Evolutionary conservation across 352 stramenopile species (phyloP).

Genomic region (Globisporangium echinulatum): DNA sequence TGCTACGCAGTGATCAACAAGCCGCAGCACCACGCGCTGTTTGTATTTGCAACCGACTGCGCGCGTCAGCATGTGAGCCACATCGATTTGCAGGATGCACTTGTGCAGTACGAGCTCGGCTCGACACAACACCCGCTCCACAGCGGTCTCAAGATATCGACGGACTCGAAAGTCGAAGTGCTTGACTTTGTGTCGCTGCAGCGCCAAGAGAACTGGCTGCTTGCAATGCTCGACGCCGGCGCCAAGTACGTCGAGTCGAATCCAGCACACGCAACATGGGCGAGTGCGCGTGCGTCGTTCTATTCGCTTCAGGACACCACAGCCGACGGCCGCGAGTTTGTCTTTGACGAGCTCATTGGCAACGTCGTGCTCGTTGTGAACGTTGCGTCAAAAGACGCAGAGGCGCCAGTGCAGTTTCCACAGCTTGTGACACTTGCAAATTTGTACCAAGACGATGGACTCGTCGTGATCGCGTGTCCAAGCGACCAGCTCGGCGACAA

Average conservation of each 20-base stretch:
- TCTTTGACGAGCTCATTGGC: constrained; percentile 19
- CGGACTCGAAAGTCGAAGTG: constrained; percentile 6
- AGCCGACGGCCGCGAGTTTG: constrained; percentile 8
- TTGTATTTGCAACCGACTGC: constrained; percentile 11
- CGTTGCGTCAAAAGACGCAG: constrained; percentile 68
- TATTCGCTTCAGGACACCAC: constrained; percentile 12
- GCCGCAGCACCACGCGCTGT: constrained; percentile 13
- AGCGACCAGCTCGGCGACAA: constrained; percentile 74
- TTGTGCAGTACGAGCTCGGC: constrained; percentile 14
- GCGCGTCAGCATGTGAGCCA: constrained; percentile 12
- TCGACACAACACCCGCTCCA: constrained; percentile 2
- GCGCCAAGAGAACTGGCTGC: constrained; percentile 13
- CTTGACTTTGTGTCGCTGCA: constrained; percentile 13
- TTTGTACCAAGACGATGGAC: constrained; percentile 33
- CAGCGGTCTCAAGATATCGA: constrained; percentile 11
- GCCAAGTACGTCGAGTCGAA: constrained; percentile 12
- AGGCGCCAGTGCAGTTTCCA: constrained; percentile 69
- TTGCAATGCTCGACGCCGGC: constrained; percentile 12
- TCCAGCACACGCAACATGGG: constrained; percentile 2
- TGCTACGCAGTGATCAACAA: constrained; percentile 19
- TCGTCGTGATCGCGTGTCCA: constrained; percentile 63
- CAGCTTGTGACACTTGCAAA: constrained; percentile 53
- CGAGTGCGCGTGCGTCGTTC: constrained; percentile 8
- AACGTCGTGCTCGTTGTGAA: constrained; percentile 71
- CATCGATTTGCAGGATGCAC: constrained; percentile 7